Conservation (phyloP, 257 asterid species). For the Forsythia viridissima region DNA sequence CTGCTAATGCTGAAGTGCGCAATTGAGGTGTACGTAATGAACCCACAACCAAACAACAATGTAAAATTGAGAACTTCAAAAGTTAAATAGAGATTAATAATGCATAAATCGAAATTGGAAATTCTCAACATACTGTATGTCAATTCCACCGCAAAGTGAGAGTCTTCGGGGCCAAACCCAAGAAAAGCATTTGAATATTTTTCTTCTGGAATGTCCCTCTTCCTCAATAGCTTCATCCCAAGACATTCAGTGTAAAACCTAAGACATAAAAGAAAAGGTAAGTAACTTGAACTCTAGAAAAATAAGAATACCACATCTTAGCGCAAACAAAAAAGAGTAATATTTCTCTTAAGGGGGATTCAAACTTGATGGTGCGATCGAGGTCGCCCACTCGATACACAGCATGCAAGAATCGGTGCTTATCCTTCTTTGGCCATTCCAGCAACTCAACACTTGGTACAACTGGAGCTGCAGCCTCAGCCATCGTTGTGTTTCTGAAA, state of each 20-base stretch:
- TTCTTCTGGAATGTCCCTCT: conserved; percentile 90
- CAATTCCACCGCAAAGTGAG: conserved; percentile 86
- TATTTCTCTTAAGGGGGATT: conserved; percentile 3
- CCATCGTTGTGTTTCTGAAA: conserved; percentile 43
- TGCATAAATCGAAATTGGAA: neutral
- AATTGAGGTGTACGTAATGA: neutral
- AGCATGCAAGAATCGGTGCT: conserved; percentile 79
- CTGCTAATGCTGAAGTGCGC: neutral
- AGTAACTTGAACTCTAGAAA: conserved; percentile 8
- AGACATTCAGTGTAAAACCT: conserved; percentile 94
- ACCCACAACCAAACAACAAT: neutral
- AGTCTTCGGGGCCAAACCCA: conserved; percentile 96
- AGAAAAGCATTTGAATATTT: conserved; percentile 95
- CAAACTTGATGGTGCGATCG: conserved; percentile 90
- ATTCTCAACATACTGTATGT: conserved; percentile 76
- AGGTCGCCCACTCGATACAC: conserved; percentile 99
- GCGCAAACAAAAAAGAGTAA: conserved; percentile 1
- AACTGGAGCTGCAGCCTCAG: conserved; percentile 53
- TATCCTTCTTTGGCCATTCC: conserved; percentile 94
- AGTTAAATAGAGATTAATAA: neutral
- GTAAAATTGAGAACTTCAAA: neutral
- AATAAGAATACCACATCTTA: conserved; percentile 12
- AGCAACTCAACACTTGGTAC: conserved; percentile 66
- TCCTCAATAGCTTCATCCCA: conserved; percentile 93
- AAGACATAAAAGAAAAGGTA: conserved; percentile 13